Percentiles rank a stretch among this genome's conserved stretches.
phyloP scores from a whole-genome alignment of 768 basidiomycete genomes.

The Podaxis sp. region DNA sequence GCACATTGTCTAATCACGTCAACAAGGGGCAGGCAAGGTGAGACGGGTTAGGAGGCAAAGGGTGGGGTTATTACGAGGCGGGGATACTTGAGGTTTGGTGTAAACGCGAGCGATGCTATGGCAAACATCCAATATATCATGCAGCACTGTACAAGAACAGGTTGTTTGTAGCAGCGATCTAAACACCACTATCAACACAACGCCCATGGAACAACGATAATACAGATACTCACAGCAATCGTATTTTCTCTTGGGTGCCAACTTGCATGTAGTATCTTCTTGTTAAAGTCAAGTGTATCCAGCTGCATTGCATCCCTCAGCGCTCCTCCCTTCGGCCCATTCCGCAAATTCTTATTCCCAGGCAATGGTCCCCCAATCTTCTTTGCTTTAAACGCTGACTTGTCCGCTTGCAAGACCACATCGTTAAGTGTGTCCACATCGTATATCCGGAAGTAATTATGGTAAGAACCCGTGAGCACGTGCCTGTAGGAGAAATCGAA shows the following conservation, averaged over 20 bases:
- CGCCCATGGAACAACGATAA: neutral
- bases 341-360: slow-evolving; percentile 72
- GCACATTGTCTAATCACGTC: slow-evolving; percentile 13
- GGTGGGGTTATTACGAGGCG: neutral
- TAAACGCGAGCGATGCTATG: neutral
- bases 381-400: slow-evolving; percentile 99
- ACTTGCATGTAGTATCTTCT: slow-evolving; percentile 94
- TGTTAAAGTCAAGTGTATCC: slow-evolving; percentile 89
- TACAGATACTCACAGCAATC: slow-evolving; percentile 72
- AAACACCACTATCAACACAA: slow-evolving; percentile 14
- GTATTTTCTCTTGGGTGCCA: slow-evolving; percentile 99
- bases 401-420: slow-evolving; percentile 95
- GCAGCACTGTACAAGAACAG: slow-evolving; percentile 83
- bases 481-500: slow-evolving; percentile 51
- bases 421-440: slow-evolving; percentile 87
- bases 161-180: slow-evolving; percentile 98
- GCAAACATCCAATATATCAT: slow-evolving; percentile 33
- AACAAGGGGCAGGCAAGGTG: neutral
- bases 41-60: neutral
- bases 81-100: neutral
- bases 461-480: slow-evolving; percentile 98
- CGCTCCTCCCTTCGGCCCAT: slow-evolving; percentile 66
- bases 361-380: slow-evolving; percentile 89
- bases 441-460: slow-evolving; percentile 99
- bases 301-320: slow-evolving; percentile 86